phyloP scores from a whole-genome alignment of 2,329 filamentous ascomycete species.

The Scytalidium lignicola region DNA sequence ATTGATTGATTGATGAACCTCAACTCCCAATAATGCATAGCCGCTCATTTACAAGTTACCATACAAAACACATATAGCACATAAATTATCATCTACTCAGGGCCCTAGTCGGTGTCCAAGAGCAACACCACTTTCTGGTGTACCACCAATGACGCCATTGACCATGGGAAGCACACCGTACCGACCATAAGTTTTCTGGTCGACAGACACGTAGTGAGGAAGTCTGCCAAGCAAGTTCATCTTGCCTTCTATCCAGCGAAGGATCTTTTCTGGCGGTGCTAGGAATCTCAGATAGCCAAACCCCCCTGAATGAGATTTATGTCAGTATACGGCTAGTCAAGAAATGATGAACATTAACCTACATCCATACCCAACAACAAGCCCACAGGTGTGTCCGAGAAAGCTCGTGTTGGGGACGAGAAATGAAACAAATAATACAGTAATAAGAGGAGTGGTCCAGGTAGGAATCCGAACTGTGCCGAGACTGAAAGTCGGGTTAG shows the following conservation, averaged over 20 bases:
- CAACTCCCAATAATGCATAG: slow-evolving; percentile 19
- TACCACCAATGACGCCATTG: slow-evolving; percentile 30
- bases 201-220: slow-evolving; percentile 88
- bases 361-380: slow-evolving; percentile 84
- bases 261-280: slow-evolving; percentile 79
- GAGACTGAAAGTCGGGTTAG: slow-evolving; percentile 71
- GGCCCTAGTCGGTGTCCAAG: slow-evolving; percentile 67
- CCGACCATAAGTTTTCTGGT: slow-evolving; percentile 91
- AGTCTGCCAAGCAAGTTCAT: slow-evolving; percentile 78
- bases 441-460: slow-evolving; percentile 81
- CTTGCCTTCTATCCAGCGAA: slow-evolving; percentile 85
- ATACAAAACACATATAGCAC: slow-evolving; percentile 13
- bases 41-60: slow-evolving; percentile 5
- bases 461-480: slow-evolving; percentile 70
- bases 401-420: slow-evolving; percentile 79
- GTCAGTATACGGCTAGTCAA: not conserved
- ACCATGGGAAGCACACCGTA: slow-evolving; percentile 78
- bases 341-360: slow-evolving; percentile 31
- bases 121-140: slow-evolving; percentile 34
- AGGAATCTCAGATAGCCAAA: slow-evolving; percentile 86
- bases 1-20: slow-evolving; percentile 2
- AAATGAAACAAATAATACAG: slow-evolving; percentile 68
- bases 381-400: slow-evolving; percentile 78
- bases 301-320: slow-evolving; percentile 52
- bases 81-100: slow-evolving; percentile 34